A percentile compares a stretch with the other conserved stretches of the same genome.
phyloP scores from a whole-genome alignment of 257 asterid species.

The Apocynum venetum region DNA sequence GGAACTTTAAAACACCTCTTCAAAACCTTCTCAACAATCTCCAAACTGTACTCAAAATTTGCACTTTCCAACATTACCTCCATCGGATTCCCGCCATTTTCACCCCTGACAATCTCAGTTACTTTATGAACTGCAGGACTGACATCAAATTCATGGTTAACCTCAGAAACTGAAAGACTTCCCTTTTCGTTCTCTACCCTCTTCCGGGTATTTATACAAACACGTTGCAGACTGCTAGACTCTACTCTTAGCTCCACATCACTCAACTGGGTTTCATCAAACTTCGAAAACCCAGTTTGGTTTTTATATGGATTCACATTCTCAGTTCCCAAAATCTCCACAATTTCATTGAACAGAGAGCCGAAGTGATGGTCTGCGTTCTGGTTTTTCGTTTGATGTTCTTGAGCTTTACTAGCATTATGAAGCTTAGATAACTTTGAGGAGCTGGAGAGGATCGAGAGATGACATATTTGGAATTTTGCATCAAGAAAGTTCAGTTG shows the following conservation, averaged over 20 bases:
- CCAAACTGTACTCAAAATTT: slow-evolving; percentile 41
- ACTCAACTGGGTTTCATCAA: slow-evolving; percentile 17
- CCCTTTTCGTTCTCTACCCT: slow-evolving; percentile 13
- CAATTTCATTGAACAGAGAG: slow-evolving; percentile 65
- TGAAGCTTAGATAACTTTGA: slow-evolving; percentile 22
- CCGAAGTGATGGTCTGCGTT: slow-evolving; percentile 27
- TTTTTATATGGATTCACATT: slow-evolving; percentile 20
- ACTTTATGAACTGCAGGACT: slow-evolving; percentile 59
- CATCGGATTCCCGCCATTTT: slow-evolving; percentile 35
- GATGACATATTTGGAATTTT: slow-evolving; percentile 23
- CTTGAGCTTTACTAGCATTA: slow-evolving; percentile 24
- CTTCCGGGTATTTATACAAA: slow-evolving; percentile 59
- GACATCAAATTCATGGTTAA: slow-evolving; percentile 36
- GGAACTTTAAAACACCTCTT: slow-evolving; percentile 88
- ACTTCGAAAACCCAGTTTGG: slow-evolving; percentile 21
- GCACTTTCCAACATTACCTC: slow-evolving; percentile 56
- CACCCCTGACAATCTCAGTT: slow-evolving; percentile 60
- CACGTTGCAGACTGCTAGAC: slow-evolving; percentile 28
- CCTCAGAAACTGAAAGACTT: slow-evolving; percentile 10
- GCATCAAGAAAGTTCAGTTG: slow-evolving; percentile 15
- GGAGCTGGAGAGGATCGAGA: slow-evolving; percentile 24
- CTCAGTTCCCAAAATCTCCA: slow-evolving; percentile 56
- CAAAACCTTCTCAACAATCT: slow-evolving; percentile 62
- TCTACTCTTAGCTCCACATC: slow-evolving; percentile 6
- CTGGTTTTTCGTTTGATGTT: slow-evolving; percentile 20